phyloP scores from a whole-genome alignment of 495 filamentous ascomycete genomes.

The Cenococcum geophilum region DNA sequence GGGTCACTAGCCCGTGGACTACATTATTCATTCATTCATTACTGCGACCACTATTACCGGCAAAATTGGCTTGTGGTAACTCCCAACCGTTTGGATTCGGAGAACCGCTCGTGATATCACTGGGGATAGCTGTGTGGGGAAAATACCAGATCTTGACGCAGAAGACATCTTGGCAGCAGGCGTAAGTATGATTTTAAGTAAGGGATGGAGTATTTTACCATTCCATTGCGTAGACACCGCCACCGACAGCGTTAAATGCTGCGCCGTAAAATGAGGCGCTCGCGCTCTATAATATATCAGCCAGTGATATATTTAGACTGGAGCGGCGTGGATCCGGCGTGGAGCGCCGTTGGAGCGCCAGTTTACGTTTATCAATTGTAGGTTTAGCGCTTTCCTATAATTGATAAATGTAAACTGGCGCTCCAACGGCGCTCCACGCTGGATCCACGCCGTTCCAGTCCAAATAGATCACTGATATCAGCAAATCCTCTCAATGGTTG shows the following conservation, averaged over 20 bases:
- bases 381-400: no score
- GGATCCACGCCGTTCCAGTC: no score
- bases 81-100: conserved; percentile 59
- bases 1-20: no score
- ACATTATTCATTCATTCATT: no score
- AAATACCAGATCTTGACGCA: conserved; percentile 62
- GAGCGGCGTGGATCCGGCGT: no score
- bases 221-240: conserved; percentile 61
- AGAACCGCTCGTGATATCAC: conserved; percentile 44
- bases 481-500: no score
- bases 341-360: no score
- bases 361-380: no score
- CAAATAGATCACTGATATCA: no score
- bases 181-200: background rate
- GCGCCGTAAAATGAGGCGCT: conserved; percentile 46
- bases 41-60: no score
- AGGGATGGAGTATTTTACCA: conserved; percentile 36
- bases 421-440: no score
- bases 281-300: conserved; percentile 10
- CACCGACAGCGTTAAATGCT: conserved; percentile 52
- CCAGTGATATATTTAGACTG: background rate
- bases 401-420: no score
- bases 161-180: conserved; percentile 35
- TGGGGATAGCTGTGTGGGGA: conserved; percentile 43
- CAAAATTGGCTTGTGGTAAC: conserved; percentile 46